A percentile compares a stretch with the other conserved stretches of the same genome.
These are phyloP conservation scores for Cladosporium cucumerinum DNA, from an alignment of 2,329 filamentous ascomycete genomes.

Conservation along the genomic window DNA sequence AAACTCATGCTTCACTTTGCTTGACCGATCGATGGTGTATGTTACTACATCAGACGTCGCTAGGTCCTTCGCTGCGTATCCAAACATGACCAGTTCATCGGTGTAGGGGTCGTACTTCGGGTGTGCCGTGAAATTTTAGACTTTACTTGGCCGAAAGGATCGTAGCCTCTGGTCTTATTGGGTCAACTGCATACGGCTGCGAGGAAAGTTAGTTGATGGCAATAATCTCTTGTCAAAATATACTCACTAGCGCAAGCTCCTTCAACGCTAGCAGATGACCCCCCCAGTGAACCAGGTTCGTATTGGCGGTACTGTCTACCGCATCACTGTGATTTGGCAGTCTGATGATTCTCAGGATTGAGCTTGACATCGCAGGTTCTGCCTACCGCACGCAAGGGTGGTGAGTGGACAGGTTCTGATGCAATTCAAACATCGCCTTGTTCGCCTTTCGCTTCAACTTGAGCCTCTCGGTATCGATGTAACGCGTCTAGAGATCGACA, in stretches of 20 bases:
- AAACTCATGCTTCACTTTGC: conserved; percentile 39
- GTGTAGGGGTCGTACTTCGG: conserved; percentile 45
- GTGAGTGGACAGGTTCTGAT: conserved; percentile 57
- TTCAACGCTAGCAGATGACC: conserved; percentile 55
- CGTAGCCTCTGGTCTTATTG: conserved; percentile 39
- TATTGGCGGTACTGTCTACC: conserved; percentile 57
- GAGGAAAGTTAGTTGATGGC: not conserved
- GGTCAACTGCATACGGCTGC: conserved; percentile 39
- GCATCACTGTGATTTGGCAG: conserved; percentile 18
- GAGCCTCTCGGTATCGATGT: conserved; percentile 43
- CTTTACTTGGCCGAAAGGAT: conserved; percentile 40
- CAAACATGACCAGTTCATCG: conserved; percentile 42
- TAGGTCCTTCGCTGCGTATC: conserved; percentile 41
- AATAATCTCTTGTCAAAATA: not conserved
- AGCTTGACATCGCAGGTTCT: not conserved
- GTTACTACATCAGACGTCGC: conserved; percentile 38
- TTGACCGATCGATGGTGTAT: conserved; percentile 39
- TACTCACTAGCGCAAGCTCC: conserved; percentile 36
- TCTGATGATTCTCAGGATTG: too few relatives aligned
- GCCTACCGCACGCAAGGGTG: conserved; percentile 23
- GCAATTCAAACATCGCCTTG: conserved; percentile 51
- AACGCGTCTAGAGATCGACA: conserved; percentile 43
- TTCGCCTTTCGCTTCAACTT: conserved; percentile 39
- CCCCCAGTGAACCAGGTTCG: conserved; percentile 58
- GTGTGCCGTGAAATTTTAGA: conserved; percentile 45